A percentile compares a stretch with the other conserved stretches of the same genome.
phyloP scores from a whole-genome alignment of 78 protist genomes.

The Dictyostelium citrinum region DNA sequence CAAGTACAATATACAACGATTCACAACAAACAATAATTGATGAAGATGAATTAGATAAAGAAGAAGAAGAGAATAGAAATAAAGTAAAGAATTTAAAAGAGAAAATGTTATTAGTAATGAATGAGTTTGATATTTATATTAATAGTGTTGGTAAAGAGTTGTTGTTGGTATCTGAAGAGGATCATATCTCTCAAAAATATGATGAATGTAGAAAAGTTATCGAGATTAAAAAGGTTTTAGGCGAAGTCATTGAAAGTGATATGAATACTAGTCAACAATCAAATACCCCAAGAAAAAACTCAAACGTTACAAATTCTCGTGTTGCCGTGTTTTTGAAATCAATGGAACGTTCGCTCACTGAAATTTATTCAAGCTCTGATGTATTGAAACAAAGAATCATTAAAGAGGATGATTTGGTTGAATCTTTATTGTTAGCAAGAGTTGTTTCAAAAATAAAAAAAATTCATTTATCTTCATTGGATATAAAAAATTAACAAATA shows the following conservation, averaged over 20 bases:
- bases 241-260: conserved; percentile 58
- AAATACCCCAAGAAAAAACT: conserved; percentile 44
- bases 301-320: conserved; percentile 9
- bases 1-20: background rate
- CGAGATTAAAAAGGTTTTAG: conserved; percentile 31
- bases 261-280: background rate
- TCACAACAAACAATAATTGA: background rate
- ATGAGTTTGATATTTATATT: conserved; percentile 5
- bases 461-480: conserved; percentile 8
- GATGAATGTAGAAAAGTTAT: conserved; percentile 68
- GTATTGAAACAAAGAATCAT: background rate
- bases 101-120: conserved; percentile 16
- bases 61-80: conserved; percentile 34
- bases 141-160: background rate
- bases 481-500: background rate
- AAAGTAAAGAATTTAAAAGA: conserved; percentile 12
- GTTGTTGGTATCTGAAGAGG: conserved; percentile 3
- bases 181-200: conserved; percentile 32
- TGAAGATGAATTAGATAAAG: conserved; percentile 24
- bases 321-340: conserved; percentile 55
- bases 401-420: background rate
- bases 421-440: conserved; percentile 24
- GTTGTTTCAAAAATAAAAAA: conserved; percentile 41
- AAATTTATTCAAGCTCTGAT: conserved; percentile 26
- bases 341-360: conserved; percentile 62